Base-by-base conservation (phyloP, 2,329 filamentous ascomycete genomes). In the Alternaria sp. region DNA sequence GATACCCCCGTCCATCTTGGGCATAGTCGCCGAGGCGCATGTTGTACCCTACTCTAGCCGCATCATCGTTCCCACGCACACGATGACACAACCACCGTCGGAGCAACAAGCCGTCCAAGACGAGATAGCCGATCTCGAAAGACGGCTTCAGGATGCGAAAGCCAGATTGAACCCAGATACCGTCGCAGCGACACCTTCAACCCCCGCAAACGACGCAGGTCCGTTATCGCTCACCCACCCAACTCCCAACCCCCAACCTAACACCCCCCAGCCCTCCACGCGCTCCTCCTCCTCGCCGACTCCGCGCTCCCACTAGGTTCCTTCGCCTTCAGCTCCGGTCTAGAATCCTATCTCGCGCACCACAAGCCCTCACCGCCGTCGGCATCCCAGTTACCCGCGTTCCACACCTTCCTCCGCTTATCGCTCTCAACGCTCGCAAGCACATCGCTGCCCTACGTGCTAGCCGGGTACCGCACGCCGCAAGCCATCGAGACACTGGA, bases 261-360 rank as follows among this genome's bases (percentile, higher is more conserved):
- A 58, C 61, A 63, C 8, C 30, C 47, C 14, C 14, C 64, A 74
- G 75, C 73, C n/a, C 74, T 78, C 26, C 92, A 95, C 79, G 90
- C 91, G 68, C 87, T 94, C 41, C 87, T 95, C 30, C 85, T 96
- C 4, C 88, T 95, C 53, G 88, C 92, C 51, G 92, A 96, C 83
- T 94, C 92, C 2, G 91, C 92, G 14, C 87, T 96, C 3, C 92
- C 92, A 1, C 85, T 96, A 0, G 92, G 92, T 61, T 93, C 92
- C n/a, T 96, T 96, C 81, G 92, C 92, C 73, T 96, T 95, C 83
- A 92, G 89, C 83, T 91, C 88, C 70, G 92, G 92, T 4, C 86
- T 96, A 15, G 92, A 96, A 81, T 95, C 92, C 44, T 95, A 91
- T 78, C 88, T 94, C 18, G 90, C 90, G 4, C 92, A 96, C 82